Percentiles rank a stretch among this genome's conserved stretches.
Conservation (phyloP, 2,329 filamentous ascomycete genomes). For the Paracoccidioides brasiliensis region DNA sequence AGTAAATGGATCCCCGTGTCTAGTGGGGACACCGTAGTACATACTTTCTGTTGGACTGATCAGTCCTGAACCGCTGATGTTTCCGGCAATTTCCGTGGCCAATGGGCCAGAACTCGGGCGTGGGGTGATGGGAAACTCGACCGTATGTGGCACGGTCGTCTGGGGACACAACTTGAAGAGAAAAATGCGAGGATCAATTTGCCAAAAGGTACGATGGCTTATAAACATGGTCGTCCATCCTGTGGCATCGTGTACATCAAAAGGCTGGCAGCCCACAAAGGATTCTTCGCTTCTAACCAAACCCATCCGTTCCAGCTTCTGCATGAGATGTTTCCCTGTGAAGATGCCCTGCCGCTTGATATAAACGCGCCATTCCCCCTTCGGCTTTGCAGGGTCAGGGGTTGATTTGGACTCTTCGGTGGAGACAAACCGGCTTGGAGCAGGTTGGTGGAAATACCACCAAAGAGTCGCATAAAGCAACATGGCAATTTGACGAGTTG, state of each 20-base stretch:
- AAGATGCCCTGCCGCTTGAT: conserved; percentile 82
- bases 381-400: conserved; percentile 56
- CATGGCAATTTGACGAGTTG: conserved; percentile 83
- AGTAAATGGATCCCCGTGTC: conserved; percentile 51
- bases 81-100: conserved; percentile 2
- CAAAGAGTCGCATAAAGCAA: conserved; percentile 91
- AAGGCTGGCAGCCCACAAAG: conserved; percentile 49
- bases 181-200: conserved; percentile 74
- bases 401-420: conserved; percentile 53
- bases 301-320: conserved; percentile 89
- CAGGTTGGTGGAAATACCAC: conserved; percentile 91
- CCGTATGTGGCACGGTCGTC: conserved; percentile 42
- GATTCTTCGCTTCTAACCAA: conserved; percentile 65
- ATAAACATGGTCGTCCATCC: conserved; percentile 71
- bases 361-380: conserved; percentile 74
- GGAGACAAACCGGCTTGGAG: conserved; percentile 52
- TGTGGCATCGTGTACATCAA: conserved; percentile 48
- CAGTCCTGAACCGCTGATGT: not conserved
- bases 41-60: not conserved
- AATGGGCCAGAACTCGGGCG: conserved; percentile 24
- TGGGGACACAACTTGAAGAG: conserved; percentile 56
- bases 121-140: conserved; percentile 35
- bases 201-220: conserved; percentile 74
- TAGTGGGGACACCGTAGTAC: not conserved
- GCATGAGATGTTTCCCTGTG: conserved; percentile 66